Conservation (phyloP, 441 rosid genomes). For the Adansonia gregorii region DNA sequence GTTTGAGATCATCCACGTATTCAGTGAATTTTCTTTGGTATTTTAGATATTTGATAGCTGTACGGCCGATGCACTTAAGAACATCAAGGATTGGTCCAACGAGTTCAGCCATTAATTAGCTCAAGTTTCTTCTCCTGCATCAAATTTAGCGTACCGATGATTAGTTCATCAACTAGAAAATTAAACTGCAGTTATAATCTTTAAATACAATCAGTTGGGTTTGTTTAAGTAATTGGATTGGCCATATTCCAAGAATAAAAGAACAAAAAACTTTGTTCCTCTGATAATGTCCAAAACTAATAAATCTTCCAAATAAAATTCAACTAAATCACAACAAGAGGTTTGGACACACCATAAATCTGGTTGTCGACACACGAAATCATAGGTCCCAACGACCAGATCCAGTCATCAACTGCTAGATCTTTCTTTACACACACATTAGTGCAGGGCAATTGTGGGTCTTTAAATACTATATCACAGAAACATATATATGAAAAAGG, state of each 20-base stretch:
- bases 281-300: not conserved
- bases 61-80: not conserved
- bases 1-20: not conserved
- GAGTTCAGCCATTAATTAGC: not conserved
- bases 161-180: not conserved
- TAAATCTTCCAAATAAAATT: not conserved
- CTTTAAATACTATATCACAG: no score
- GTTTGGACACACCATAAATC: not conserved
- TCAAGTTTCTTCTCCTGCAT: not conserved
- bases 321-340: not conserved
- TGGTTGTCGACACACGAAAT: not conserved
- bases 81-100: not conserved
- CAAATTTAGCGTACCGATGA: not conserved
- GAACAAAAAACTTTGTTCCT: no score
- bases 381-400: not conserved
- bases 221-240: not conserved
- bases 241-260: no score
- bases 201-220: no score
- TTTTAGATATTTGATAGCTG: not conserved
- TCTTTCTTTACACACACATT: no score
- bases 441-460: not conserved
- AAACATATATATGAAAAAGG: no score
- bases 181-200: not conserved
- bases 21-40: not conserved
- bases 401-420: not conserved